Base-by-base conservation (phyloP, 2,329 filamentous ascomycete species). In the Colletotrichum sp. region DNA sequence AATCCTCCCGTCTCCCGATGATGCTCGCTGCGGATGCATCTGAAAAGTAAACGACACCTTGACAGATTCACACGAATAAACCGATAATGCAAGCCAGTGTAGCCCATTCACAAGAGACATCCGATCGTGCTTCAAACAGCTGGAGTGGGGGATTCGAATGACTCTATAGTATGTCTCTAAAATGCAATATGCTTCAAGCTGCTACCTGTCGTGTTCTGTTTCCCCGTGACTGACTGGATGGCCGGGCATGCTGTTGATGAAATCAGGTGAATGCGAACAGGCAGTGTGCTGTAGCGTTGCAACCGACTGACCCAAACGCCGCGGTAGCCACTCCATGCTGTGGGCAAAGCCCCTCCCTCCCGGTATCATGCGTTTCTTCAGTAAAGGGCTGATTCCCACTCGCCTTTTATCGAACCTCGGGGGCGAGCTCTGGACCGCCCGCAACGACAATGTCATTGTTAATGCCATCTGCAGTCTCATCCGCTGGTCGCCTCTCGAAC, bases 361-460 rank as follows among this genome's bases (percentile, higher is more conserved):
- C 24, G 18, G 32, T 34, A 52, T 52, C n/a, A 52, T 21, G 59
- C 28, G 12, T 21, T 36, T 15, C 55, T 28, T 28, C 24, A 12
- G 15, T 28, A 13, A 59, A 59, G 55, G 21, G 24, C 21, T 10
- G 15, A n/a, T 55, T 39, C 59, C 26, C 64, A 30, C 52, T 15
- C 24, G n/a, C 52, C 18, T 69, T 12, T 78, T 59, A 77, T 55
- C 67, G 76, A 18, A 78, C 76, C 7, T 78, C 76, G 7, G 76
- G 34, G 6, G 72, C 76, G 13, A 78, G 49, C 52, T 78, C 77
- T 26, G 72, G 77, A 8, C 84, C 88, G 13, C 88, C 90, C 8
- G 90, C 92, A 15, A 91, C 91, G 16, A 91, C 89, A 76, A 94
- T 89, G 71, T 94, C 92, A 76, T 92, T 90, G 79, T 93, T 90